Base-by-base conservation (phyloP, 495 filamentous ascomycete genomes). In the Neurospora pannonica region DNA sequence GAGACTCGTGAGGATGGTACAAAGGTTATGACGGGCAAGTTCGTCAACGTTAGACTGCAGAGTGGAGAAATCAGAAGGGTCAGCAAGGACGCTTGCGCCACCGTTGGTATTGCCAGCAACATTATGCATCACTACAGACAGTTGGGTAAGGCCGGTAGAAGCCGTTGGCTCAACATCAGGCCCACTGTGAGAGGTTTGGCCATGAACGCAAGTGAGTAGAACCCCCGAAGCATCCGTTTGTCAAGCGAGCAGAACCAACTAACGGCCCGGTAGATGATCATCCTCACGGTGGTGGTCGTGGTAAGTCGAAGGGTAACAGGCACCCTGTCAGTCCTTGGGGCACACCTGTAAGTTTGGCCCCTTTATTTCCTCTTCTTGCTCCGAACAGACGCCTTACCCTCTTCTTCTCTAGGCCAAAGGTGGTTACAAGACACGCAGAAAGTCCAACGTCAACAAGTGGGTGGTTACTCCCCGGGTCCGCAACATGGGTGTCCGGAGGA, bases 241-340 rank as follows among this genome's bases (percentile, higher is more conserved):
- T 42, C n/a, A 9, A 31, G 73, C 74, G 17, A 67, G 42, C n/a
- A 21, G 24, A 28, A 42, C 21, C 48, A 48, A 67, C 84, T 86
- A 74, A 87, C 75, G 31, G 38, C 21, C 15, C 4, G 38, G 37
- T 69, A 90, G 89, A 85, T 75, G 97, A 99, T 77, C 96, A 99
- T 89, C 95, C 96, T 77, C 96, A 99, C 84, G 96, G 96, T 88
- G 96, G 96, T 91, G 96, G 96, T 81, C 88, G 97, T 86, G 96
- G 96, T 81, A 99, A 99, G 86, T 97, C 94, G 34, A 98, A 99
- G 92, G 95, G 96, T 87, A 98, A 98, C 82, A 88, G 93, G 73
- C 86, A 96, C 81, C 95, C 97, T 62, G 93, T 94, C 81, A 97
- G 93, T 85, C 94, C 94, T 74, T 99, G 96, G 96, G 97, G 97